Conservation (phyloP, 306 rosid species). For the Trifolium subterraneum region DNA sequence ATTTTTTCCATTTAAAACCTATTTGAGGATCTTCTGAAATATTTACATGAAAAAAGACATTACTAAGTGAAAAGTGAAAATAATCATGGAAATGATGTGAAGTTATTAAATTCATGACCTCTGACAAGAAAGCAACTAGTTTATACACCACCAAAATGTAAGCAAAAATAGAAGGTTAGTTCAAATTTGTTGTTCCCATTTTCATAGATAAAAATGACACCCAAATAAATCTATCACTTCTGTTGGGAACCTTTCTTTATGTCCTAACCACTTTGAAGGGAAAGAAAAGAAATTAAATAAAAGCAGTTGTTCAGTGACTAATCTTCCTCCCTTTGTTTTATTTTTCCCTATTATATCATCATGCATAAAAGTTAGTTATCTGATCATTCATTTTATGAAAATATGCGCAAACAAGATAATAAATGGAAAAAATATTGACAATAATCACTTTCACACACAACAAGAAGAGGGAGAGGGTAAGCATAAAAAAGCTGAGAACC, state of each 20-base stretch:
- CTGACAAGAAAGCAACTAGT: constrained; percentile 27
- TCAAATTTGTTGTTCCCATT: constrained; percentile 28
- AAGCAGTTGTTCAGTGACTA: constrained; percentile 16
- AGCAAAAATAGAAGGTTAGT: constrained; percentile 34
- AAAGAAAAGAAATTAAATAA: neutral
- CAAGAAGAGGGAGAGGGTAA: constrained; percentile 33
- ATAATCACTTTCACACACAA: neutral
- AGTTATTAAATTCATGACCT: constrained; percentile 2
- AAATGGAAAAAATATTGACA: constrained; percentile 34
- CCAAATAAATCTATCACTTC: neutral
- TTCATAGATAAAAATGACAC: constrained; percentile 15
- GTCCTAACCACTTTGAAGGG: neutral
- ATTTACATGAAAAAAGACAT: constrained; percentile 12
- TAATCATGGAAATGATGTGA: constrained; percentile 31
- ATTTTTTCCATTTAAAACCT: constrained; percentile 16
- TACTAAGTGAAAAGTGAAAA: constrained; percentile 14
- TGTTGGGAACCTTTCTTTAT: too few species aligned
- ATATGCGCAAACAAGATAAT: constrained; percentile 23
- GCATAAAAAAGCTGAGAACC: constrained; percentile 70
- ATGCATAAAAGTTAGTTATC: constrained; percentile 24
- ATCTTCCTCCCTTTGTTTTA: constrained; percentile 17
- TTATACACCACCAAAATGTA: constrained; percentile 33
- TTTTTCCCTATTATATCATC: neutral
- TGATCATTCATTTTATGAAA: constrained; percentile 16
- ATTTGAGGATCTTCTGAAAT: constrained; percentile 11